A percentile compares a stretch with the other conserved stretches of the same genome.
Conservation (phyloP, 2,329 filamentous ascomycete genomes). For the Xylaria sp. region DNA sequence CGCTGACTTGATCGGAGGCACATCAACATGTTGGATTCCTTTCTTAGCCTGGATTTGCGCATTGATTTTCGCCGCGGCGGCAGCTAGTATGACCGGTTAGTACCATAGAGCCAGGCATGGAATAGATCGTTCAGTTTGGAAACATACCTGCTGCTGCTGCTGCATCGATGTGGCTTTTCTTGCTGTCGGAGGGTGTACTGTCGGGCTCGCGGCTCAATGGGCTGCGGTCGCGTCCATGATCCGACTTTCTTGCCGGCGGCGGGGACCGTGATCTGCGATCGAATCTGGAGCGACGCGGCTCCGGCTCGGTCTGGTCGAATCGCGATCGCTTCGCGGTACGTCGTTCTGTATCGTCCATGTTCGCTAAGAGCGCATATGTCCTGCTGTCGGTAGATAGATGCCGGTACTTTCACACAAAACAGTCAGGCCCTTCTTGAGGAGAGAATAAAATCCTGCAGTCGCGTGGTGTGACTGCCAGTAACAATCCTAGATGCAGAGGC, state of each 20-base stretch:
- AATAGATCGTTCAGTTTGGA: slow-evolving; percentile 4
- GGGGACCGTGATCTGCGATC: slow-evolving; percentile 92
- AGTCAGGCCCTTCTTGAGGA: not conserved
- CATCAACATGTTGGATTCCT: slow-evolving; percentile 87
- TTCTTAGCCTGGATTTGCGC: slow-evolving; percentile 83
- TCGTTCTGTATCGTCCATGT: slow-evolving; percentile 78
- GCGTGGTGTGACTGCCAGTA: not conserved
- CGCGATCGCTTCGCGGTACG: slow-evolving; percentile 80
- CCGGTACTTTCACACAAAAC: not conserved
- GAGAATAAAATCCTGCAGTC: not conserved
- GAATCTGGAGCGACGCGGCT: slow-evolving; percentile 79
- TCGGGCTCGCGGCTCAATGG: slow-evolving; percentile 60
- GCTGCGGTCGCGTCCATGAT: slow-evolving; percentile 78
- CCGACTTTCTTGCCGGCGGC: slow-evolving; percentile 67
- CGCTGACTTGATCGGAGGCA: slow-evolving; percentile 74
- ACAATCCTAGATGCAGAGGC: slow-evolving; percentile 3
- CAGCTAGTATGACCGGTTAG: slow-evolving; percentile 57
- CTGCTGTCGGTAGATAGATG: not conserved
- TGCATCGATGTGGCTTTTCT: slow-evolving; percentile 63
- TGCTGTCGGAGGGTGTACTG: slow-evolving; percentile 39
- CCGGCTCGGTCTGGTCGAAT: slow-evolving; percentile 89
- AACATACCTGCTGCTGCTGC: slow-evolving; percentile 75
- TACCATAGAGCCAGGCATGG: slow-evolving; percentile 17
- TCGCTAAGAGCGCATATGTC: slow-evolving; percentile 6
- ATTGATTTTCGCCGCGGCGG: slow-evolving; percentile 86